A percentile compares a stretch with the other conserved stretches of the same genome.
phyloP scores from a whole-genome alignment of 768 basidiomycete genomes.

The Tulasnella sp. region DNA sequence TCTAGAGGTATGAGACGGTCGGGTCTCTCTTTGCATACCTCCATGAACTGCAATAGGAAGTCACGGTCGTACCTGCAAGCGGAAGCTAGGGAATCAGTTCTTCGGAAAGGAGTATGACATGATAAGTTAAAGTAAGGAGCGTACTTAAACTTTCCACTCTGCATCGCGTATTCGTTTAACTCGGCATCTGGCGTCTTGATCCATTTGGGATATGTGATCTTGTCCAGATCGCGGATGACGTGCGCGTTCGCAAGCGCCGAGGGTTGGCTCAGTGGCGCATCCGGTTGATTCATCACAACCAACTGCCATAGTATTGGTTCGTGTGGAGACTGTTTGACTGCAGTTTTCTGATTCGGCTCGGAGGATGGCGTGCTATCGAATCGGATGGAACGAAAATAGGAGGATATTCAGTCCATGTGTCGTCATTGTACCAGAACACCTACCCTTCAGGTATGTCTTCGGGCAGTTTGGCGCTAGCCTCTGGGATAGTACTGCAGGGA shows the following conservation, averaged over 20 bases:
- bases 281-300: too few species aligned
- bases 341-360: too few species aligned
- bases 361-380: too few species aligned
- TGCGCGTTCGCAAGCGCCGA: conserved; percentile 59
- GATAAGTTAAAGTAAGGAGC: not conserved
- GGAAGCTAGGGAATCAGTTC: not conserved
- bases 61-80: conserved; percentile 80
- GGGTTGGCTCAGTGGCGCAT: too few species aligned
- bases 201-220: conserved; percentile 42
- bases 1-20: conserved; percentile 29
- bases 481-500: too few species aligned
- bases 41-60: conserved; percentile 97
- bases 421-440: too few species aligned
- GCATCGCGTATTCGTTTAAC: conserved; percentile 62
- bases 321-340: too few species aligned
- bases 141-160: conserved; percentile 83
- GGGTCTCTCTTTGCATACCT: conserved; percentile 87
- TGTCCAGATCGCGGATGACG: conserved; percentile 69
- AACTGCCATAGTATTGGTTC: too few species aligned
- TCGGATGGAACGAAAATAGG: too few species aligned
- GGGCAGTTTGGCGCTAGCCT: too few species aligned
- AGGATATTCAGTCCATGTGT: too few species aligned
- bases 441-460: too few species aligned
- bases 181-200: conserved; percentile 79
- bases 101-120: not conserved